Evolutionary conservation across 331 rosid genomes (phyloP).

Genomic region (Acacia pycnantha): DNA sequence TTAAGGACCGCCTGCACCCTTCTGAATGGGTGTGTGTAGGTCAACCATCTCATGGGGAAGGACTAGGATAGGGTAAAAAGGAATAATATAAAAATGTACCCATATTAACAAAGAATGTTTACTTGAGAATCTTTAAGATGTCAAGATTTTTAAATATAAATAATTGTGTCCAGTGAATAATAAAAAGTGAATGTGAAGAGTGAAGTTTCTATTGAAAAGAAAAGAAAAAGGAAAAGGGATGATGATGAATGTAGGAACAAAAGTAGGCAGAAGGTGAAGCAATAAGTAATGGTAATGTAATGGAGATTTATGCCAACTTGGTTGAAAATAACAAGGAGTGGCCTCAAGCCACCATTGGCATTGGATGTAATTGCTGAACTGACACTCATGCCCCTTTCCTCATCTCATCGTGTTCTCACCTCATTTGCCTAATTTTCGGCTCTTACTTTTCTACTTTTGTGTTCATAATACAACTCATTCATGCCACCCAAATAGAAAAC

Average conservation of each 20-base stretch:
- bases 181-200: background rate
- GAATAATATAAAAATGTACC: background rate
- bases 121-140: background rate
- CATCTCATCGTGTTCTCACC: constrained; percentile 3
- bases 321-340: constrained; percentile 11
- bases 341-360: background rate
- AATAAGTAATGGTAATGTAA: constrained; percentile 16
- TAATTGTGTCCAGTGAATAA: background rate
- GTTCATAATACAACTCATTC: constrained; percentile 20
- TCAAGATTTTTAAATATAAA: background rate
- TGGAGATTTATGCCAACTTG: constrained; percentile 6
- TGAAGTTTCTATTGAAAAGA: background rate
- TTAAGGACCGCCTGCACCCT: background rate
- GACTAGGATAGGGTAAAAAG: background rate
- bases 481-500: background rate
- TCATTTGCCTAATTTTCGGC: constrained; percentile 26
- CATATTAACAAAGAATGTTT: background rate
- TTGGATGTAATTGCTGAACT: constrained; percentile 8
- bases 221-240: background rate
- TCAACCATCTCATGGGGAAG: background rate
- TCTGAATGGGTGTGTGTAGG: no score
- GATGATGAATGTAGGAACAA: constrained; percentile 5
- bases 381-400: constrained; percentile 8
- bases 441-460: constrained; percentile 39
- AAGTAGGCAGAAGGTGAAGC: constrained; percentile 32